Percentiles rank a stretch among this genome's conserved stretches.
These are phyloP conservation scores for Strigomonas galati DNA, from an alignment of 208 protist species.

Conservation along the genomic window DNA sequence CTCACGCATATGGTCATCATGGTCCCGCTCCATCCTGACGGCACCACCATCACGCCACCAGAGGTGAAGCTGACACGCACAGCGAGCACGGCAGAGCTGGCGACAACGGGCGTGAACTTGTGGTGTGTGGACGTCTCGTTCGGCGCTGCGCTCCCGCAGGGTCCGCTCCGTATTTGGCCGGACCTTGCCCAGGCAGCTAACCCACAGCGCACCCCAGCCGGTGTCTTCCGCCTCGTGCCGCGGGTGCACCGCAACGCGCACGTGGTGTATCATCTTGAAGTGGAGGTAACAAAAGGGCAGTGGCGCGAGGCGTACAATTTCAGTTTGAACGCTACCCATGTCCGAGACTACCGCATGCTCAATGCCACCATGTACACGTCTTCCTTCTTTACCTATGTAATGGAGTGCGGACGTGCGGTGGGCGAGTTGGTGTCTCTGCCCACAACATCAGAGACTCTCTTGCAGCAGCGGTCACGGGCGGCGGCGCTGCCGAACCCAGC, in stretches of 20 bases:
- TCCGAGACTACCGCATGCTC: constrained; percentile 11
- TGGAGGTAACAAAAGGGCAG: constrained; percentile 1
- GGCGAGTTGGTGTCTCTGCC: neutral
- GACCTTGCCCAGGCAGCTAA: neutral
- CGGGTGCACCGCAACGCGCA: constrained; percentile 24
- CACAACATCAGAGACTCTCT: neutral
- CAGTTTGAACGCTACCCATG: constrained; percentile 14
- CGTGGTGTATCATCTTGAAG: constrained; percentile 14
- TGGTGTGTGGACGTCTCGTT: constrained; percentile 24
- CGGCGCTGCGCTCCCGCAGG: constrained; percentile 14
- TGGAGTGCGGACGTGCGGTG: too few species aligned
- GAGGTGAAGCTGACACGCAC: neutral
- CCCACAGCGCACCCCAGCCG: constrained; percentile 16
- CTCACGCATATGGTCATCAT: constrained; percentile 15
- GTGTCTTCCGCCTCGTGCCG: constrained; percentile 21
- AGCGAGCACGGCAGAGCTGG: neutral
- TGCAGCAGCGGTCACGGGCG: too few species aligned
- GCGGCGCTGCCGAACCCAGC: too few species aligned
- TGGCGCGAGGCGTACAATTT: constrained; percentile 21
- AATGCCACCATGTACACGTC: constrained; percentile 8
- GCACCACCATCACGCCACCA: neutral
- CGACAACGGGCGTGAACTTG: neutral
- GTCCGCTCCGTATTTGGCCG: constrained; percentile 2
- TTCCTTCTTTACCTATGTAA: neutral
- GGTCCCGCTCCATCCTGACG: neutral